A percentile compares a stretch with the other conserved stretches of the same genome.
These are phyloP conservation scores for Scytalidium lignicola DNA, from an alignment of 2,329 filamentous ascomycete genomes.

Conservation along the genomic window DNA sequence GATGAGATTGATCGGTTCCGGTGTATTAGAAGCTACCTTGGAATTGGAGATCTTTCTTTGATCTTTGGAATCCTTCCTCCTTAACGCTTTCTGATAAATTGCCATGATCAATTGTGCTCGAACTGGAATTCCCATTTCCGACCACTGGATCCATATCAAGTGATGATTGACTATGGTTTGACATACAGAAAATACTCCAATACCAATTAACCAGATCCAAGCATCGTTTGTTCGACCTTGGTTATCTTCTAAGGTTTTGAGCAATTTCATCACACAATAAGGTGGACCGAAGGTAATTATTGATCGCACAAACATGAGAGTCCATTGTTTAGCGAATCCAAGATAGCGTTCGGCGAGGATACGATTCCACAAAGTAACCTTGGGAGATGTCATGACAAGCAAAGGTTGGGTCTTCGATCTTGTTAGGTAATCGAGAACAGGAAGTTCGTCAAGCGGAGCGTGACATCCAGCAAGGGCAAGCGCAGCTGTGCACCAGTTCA, in stretches of 20 bases:
- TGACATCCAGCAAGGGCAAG: slow-evolving; percentile 48
- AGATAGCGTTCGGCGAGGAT: slow-evolving; percentile 50
- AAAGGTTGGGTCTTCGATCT: slow-evolving; percentile 42
- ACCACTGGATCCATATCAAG: slow-evolving; percentile 59
- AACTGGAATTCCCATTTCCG: slow-evolving; percentile 56
- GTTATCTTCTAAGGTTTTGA: slow-evolving; percentile 48
- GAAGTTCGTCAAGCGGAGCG: slow-evolving; percentile 55
- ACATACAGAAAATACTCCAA: slow-evolving; percentile 53
- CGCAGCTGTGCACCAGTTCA: slow-evolving; percentile 49
- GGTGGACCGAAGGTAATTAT: slow-evolving; percentile 56
- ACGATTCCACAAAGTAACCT: slow-evolving; percentile 45
- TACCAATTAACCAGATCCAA: slow-evolving; percentile 58
- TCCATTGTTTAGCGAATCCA: slow-evolving; percentile 50
- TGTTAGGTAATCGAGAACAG: slow-evolving; percentile 47
- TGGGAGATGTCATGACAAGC: slow-evolving; percentile 42
- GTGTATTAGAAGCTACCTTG: slow-evolving; percentile 15
- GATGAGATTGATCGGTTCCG: slow-evolving; percentile 57
- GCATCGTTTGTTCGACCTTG: slow-evolving; percentile 42
- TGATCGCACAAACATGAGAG: slow-evolving; percentile 39
- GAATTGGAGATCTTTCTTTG: slow-evolving; percentile 38
- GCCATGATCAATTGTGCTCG: slow-evolving; percentile 63
- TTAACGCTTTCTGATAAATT: slow-evolving; percentile 68
- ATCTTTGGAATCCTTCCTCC: slow-evolving; percentile 67
- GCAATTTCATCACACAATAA: slow-evolving; percentile 57
- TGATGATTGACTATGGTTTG: slow-evolving; percentile 53